These are phyloP conservation scores for Fusarium nelsonii DNA, from an alignment of 2,329 filamentous ascomycete species.

Conservation along the genomic window DNA sequence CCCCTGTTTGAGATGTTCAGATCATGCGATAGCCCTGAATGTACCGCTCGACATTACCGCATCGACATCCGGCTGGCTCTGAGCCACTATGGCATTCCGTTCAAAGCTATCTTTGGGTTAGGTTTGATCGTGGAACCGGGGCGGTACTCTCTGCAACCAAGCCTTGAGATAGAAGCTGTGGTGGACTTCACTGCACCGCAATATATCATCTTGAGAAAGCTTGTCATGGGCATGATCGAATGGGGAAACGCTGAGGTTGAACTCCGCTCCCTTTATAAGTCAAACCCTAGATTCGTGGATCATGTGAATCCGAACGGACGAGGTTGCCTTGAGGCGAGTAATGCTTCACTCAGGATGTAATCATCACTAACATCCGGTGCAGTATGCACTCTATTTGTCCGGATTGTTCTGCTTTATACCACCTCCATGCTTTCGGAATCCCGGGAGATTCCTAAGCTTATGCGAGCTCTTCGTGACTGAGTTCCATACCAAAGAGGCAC, in stretches of 20 bases:
- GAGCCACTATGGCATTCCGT: background rate
- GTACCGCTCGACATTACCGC: background rate
- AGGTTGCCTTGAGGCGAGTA: conserved; percentile 16
- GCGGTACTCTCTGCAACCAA: conserved; percentile 5
- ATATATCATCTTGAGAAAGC: background rate
- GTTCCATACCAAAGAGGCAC: background rate
- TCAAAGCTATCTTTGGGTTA: background rate
- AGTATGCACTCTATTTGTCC: too few species aligned
- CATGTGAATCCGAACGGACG: background rate
- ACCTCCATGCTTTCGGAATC: too few species aligned
- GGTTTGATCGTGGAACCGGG: background rate
- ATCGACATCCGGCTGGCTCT: background rate
- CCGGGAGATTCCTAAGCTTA: too few species aligned
- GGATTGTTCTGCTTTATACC: too few species aligned
- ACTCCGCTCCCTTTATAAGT: background rate
- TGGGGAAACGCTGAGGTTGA: background rate
- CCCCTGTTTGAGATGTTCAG: background rate
- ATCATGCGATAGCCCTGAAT: background rate
- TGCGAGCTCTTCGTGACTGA: background rate
- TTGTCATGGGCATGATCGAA: rapidly evolving
- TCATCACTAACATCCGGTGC: background rate
- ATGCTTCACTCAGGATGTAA: rapidly evolving
- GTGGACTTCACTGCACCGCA: conserved; percentile 1
- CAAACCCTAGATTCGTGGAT: conserved; percentile 1
- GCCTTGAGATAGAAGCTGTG: conserved; percentile 1